A percentile compares a stretch with the other conserved stretches of the same genome.
phyloP scores from a whole-genome alignment of 1,284 basidiomycete genomes.

The Xerocomus amazonicus region DNA sequence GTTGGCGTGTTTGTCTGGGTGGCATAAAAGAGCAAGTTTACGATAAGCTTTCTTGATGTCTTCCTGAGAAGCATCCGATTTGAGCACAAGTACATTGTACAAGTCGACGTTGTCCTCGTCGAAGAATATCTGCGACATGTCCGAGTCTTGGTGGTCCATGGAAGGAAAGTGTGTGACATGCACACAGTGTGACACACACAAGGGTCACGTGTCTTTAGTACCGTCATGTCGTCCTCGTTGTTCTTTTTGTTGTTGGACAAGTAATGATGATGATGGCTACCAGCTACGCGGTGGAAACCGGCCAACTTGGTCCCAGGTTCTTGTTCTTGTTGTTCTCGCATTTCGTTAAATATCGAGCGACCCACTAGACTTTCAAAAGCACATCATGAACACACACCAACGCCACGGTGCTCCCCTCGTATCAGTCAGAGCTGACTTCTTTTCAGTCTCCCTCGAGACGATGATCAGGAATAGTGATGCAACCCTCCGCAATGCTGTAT shows the following conservation, averaged over 20 bases:
- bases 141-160: constrained; percentile 67
- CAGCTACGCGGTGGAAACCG: too few relatives aligned
- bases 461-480: background rate
- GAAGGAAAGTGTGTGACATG: background rate
- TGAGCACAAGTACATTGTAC: constrained; percentile 67
- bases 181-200: background rate
- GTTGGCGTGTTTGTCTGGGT: constrained; percentile 84
- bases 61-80: constrained; percentile 51
- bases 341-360: too few relatives aligned
- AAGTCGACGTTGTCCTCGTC: constrained; percentile 67
- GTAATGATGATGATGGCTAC: too few relatives aligned
- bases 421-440: constrained; percentile 3
- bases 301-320: too few relatives aligned
- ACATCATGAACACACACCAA: too few relatives aligned
- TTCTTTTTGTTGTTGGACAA: too few relatives aligned
- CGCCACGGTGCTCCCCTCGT: too few relatives aligned
- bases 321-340: too few relatives aligned
- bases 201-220: too few relatives aligned
- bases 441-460: constrained; percentile 2
- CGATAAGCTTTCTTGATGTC: constrained; percentile 84
- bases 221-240: too few relatives aligned
- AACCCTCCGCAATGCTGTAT: constrained; percentile 10
- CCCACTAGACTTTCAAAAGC: too few relatives aligned
- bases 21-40: constrained; percentile 74
- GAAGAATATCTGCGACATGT: constrained; percentile 72